These are phyloP conservation scores for Phyllosticta citribraziliensis DNA, from an alignment of 2,329 filamentous ascomycete genomes.

Conservation along the genomic window DNA sequence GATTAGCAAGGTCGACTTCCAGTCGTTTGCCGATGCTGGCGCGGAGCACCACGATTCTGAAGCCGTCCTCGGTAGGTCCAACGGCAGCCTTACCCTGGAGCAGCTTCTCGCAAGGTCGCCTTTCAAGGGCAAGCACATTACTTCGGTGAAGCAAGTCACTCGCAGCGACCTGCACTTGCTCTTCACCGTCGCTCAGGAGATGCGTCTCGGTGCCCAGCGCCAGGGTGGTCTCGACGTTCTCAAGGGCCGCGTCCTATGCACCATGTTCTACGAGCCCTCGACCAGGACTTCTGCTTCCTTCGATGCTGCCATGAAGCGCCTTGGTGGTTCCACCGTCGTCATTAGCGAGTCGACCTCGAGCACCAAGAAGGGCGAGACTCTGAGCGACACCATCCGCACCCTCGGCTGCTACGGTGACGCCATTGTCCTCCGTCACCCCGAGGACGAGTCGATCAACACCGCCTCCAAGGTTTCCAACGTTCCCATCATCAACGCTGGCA, in stretches of 20 bases:
- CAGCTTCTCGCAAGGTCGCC: constrained; percentile 68
- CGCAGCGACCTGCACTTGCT: constrained; percentile 82
- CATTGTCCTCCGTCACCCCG: constrained; percentile 88
- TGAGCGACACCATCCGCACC: constrained; percentile 89
- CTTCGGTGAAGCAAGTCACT: constrained; percentile 85
- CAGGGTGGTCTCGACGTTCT: constrained; percentile 83
- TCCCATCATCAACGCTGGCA: constrained; percentile 93
- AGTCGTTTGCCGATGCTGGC: constrained; percentile 55
- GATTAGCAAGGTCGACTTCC: constrained; percentile 76
- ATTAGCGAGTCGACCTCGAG: constrained; percentile 79
- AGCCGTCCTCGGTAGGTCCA: constrained; percentile 44
- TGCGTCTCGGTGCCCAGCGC: constrained; percentile 88
- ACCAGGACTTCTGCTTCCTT: constrained; percentile 93
- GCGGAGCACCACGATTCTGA: constrained; percentile 19
- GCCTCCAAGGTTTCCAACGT: constrained; percentile 82
- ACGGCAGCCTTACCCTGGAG: constrained; percentile 48
- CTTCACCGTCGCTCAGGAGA: constrained; percentile 95
- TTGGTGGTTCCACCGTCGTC: constrained; percentile 76
- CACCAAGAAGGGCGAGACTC: constrained; percentile 85
- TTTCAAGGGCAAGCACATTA: constrained; percentile 82
- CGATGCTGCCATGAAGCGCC: constrained; percentile 95
- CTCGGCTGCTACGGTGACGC: constrained; percentile 91
- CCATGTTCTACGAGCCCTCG: constrained; percentile 95
- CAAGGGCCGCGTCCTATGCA: constrained; percentile 76
- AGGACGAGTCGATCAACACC: constrained; percentile 67